phyloP scores from a whole-genome alignment of 768 basidiomycete species.

The Amanita thiersii region DNA sequence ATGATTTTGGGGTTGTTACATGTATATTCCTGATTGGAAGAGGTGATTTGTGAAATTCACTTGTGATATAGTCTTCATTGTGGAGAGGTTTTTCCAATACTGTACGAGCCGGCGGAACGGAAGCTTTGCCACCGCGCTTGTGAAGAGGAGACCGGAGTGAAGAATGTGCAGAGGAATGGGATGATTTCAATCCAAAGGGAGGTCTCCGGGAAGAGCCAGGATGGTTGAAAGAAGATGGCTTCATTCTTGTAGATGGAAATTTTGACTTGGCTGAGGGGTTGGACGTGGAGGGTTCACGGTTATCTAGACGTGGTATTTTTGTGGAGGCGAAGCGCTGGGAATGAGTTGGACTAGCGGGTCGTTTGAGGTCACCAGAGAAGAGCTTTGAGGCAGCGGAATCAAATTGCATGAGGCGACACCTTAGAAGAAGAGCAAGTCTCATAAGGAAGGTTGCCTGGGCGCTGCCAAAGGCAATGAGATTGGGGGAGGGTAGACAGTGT shows the following conservation, averaged over 20 bases:
- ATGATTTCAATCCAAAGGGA: background rate
- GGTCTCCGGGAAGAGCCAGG: background rate
- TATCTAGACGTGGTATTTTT: slow-evolving; percentile 23
- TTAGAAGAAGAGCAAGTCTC: slow-evolving; percentile 39
- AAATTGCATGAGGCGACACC: slow-evolving; percentile 55
- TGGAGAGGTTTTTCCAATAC: slow-evolving; percentile 26
- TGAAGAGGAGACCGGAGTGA: slow-evolving; percentile 6
- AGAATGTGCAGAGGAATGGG: background rate
- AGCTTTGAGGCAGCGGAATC: slow-evolving; percentile 23
- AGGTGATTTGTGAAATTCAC: slow-evolving; percentile 21
- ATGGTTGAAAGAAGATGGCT: background rate
- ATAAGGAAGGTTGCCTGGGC: slow-evolving; percentile 26
- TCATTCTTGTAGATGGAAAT: background rate
- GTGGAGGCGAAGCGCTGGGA: slow-evolving; percentile 11
- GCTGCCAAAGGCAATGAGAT: background rate
- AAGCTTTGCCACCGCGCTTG: slow-evolving; percentile 1
- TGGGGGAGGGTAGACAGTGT: too few relatives aligned
- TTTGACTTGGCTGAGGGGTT: slow-evolving; percentile 9
- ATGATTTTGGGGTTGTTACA: slow-evolving; percentile 27
- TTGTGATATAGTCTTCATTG: slow-evolving; percentile 23
- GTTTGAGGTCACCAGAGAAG: slow-evolving; percentile 18
- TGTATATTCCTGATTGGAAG: slow-evolving; percentile 23
- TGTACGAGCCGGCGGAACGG: slow-evolving; percentile 7
- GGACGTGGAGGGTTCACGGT: slow-evolving; percentile 12
- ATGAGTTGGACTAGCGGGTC: slow-evolving; percentile 13